Percentiles rank a stretch among this genome's conserved stretches.
These are phyloP conservation scores for Russula emetica DNA, from an alignment of 768 basidiomycete genomes.

Conservation along the genomic window DNA sequence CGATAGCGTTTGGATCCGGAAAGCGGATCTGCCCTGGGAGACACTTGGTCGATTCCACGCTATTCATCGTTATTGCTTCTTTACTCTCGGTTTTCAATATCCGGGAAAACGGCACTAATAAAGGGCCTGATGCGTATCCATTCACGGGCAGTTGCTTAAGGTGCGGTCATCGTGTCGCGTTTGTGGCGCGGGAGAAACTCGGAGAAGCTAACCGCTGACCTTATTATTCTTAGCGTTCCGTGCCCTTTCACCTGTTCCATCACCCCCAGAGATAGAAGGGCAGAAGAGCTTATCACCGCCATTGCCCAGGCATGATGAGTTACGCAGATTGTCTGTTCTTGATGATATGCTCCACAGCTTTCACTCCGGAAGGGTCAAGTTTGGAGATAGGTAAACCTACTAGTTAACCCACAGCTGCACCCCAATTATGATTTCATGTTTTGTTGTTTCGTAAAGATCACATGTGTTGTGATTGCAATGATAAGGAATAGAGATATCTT, in stretches of 20 bases:
- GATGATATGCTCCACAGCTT: too few relatives aligned
- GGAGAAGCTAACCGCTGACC: background rate
- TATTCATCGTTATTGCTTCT: conserved; percentile 15
- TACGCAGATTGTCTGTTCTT: background rate
- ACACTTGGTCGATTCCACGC: conserved; percentile 14
- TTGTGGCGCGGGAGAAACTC: background rate
- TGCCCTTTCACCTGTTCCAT: conserved; percentile 5
- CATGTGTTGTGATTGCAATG: too few relatives aligned
- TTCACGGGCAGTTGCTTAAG: background rate
- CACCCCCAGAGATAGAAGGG: conserved; percentile 8
- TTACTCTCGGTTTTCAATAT: conserved; percentile 15
- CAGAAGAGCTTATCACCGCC: conserved; percentile 8
- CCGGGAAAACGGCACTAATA: background rate
- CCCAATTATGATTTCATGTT: too few relatives aligned
- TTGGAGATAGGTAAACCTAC: too few relatives aligned
- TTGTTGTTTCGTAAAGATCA: too few relatives aligned
- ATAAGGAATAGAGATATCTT: too few relatives aligned
- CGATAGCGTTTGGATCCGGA: conserved; percentile 10
- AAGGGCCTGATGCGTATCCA: background rate
- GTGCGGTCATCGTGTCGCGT: background rate
- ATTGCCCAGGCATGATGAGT: background rate
- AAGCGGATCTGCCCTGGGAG: conserved; percentile 22
- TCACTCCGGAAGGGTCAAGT: too few relatives aligned
- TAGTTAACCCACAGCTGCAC: too few relatives aligned
- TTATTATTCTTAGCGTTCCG: background rate